Evolutionary conservation across 1,139 yeast species (phyloP), one percentile per base, ranked within the genome.

Genomic region (Blastobotrys petasosporus): DNA sequence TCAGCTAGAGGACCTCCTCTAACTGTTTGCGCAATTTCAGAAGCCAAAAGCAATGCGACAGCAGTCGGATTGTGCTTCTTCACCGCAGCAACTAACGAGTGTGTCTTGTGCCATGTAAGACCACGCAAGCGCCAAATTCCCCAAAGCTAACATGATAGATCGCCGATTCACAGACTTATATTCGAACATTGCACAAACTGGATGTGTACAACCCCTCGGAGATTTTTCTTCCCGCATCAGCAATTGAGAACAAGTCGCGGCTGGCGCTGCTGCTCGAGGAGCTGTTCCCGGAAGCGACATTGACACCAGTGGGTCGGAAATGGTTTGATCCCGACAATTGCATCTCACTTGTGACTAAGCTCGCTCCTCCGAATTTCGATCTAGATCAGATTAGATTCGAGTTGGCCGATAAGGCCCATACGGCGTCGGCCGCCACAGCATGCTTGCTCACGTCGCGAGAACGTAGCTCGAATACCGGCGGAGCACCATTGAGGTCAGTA

Each of bases 371-470:
- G 2, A 9, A 13, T 13, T 12, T 10, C 23, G 30, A 38, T 28
- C 12, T 38, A 8, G 41, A 28, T 16, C 11, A n/a, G n/a, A 30
- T 38, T 12, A 38, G 30, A 13, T 30, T 17, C 4, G 41, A 38
- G 25, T 12, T 38, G 11, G n/a, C n/a, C 7, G 34, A 29, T 4
- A 38, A 38, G 13, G 25, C n/a, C 28, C 28, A 38, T 12, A 38
- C 41, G n/a, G 41, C 41, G 25, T 38, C 34, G 25, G 15, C 29
- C n/a, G 23, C 41, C 8, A 33, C 41, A 8, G 41, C 23, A n/a
- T 38, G 41, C 16, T 29, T 38, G 8, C 12, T 17, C 12, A n/a
- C 13, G 23, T 33, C 34, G 12, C 20, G 41, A 11, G 41, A 38
- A 12, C 17, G 25, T 20, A 20, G 25, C 25, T 4, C 25, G 25